These are phyloP conservation scores for Aureobasidium zeae DNA, from an alignment of 2,329 filamentous ascomycete species.

Conservation along the genomic window DNA sequence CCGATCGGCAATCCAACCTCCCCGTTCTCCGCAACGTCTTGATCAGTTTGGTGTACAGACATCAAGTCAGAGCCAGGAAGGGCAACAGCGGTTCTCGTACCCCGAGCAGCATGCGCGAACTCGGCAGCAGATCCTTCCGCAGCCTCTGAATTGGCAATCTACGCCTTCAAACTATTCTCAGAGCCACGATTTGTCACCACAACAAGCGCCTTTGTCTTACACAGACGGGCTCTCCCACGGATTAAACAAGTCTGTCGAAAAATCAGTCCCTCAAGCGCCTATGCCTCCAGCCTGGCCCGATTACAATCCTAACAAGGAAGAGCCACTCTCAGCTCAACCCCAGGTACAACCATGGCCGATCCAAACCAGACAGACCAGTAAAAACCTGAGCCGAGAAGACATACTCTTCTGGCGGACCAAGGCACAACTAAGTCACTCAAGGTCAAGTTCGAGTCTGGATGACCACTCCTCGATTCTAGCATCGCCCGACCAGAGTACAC, in stretches of 20 bases:
- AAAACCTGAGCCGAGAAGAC: conserved; percentile 3
- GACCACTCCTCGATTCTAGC: conserved; percentile 2
- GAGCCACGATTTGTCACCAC: no score
- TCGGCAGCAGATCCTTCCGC: no score
- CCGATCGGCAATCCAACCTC: no score
- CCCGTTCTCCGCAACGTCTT: no score
- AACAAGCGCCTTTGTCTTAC: no score
- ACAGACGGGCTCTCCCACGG: no score
- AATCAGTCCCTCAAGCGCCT: neutral
- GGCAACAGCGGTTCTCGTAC: no score
- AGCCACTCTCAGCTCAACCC: neutral
- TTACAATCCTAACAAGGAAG: neutral
- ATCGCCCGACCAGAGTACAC: conserved; percentile 1
- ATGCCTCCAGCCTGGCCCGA: neutral
- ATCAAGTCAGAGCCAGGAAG: no score
- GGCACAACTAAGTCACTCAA: neutral
- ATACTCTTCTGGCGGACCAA: conserved; percentile 7
- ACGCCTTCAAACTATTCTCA: no score
- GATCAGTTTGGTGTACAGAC: no score
- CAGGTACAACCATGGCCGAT: neutral
- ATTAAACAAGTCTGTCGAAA: neutral
- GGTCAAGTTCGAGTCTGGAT: conserved; percentile 1
- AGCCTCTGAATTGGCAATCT: no score
- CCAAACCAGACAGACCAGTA: neutral
- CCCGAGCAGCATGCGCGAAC: no score